Evolutionary conservation across 78 protist genomes (phyloP).

Genomic region (Speleostelium caveatum): DNA sequence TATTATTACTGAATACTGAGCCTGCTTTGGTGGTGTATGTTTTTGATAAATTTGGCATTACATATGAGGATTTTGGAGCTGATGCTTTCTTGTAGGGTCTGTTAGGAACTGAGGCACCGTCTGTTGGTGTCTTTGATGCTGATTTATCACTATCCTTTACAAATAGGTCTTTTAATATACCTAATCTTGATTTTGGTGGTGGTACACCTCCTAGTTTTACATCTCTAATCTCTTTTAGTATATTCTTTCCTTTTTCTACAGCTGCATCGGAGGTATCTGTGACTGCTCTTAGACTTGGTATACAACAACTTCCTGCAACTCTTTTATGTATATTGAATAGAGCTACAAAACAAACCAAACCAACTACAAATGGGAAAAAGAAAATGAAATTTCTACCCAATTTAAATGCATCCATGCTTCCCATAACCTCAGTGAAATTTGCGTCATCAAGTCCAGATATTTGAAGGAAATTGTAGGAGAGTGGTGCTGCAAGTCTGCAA

Average conservation of each 20-base stretch:
- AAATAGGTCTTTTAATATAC: conserved; percentile 23
- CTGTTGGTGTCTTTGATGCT: background rate
- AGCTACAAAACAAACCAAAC: conserved; percentile 19
- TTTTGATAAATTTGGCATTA: conserved; percentile 27
- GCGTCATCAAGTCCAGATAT: conserved; percentile 20
- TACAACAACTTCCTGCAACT: conserved; percentile 52
- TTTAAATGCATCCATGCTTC: conserved; percentile 54
- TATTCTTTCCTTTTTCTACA: conserved; percentile 35
- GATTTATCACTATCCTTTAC: background rate
- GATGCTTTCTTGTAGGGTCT: conserved; percentile 11
- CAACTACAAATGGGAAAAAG: conserved; percentile 61
- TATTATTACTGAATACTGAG: background rate
- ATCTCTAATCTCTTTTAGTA: conserved; percentile 47
- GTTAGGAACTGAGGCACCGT: conserved; percentile 14
- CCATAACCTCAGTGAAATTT: conserved; percentile 25
- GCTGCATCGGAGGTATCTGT: conserved; percentile 68
- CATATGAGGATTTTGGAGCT: background rate
- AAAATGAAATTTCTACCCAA: conserved; percentile 18
- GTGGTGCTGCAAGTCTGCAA: conserved; percentile 63
- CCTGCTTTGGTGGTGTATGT: conserved; percentile 39
- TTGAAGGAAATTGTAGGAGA: conserved; percentile 59
- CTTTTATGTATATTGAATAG: conserved; percentile 47
- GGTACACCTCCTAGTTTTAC: conserved; percentile 57
- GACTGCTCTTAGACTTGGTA: conserved; percentile 8
- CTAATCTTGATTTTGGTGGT: conserved; percentile 43